Base-by-base conservation (phyloP, 768 basidiomycete genomes). In the Termitomyces sp. region DNA sequence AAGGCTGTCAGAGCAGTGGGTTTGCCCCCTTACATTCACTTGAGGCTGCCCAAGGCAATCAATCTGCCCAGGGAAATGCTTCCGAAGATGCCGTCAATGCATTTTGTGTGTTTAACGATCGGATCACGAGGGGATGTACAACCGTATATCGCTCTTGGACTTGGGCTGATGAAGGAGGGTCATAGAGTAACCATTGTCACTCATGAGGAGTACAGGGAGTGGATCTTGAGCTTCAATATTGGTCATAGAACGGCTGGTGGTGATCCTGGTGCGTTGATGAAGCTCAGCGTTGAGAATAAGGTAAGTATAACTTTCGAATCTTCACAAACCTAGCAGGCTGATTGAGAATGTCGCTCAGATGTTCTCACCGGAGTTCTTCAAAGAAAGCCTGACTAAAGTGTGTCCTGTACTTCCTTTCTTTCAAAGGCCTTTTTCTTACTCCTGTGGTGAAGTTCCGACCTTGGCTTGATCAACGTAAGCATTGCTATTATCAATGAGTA, bases 341-440 rank as follows among this genome's bases (percentile, higher is more conserved):
- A 29, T 8, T 11, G 51, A 50, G n/a, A 12, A 25, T 20, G 10
- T 25, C 32, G 5, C 65, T 10, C 25, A 85, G 85, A 88, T 88
- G 84, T 88, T 88, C 69, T 87, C 86, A 8, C 86, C 86, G 0
- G 85, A 86, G 20, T 89, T 87, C 66, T 88, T 89, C 78, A 86
- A 79, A 67, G 82, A 86, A 67, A 83, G 83, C 59, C 65, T 89
- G 5, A 75, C 76, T 3, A 79, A 84, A 64, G 83, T 83, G 61
- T 61, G 82, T 58, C 49, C 49, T 25, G 56, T 29, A 11, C 17
- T 14, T 17, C 36, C 4, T 10, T 42, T 60, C 32, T 7, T 55
- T 9, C n/a, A 14, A 11, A 11, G 46, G 2, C 9, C 20, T 52
- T 36, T 40, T 10, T n/a, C 40, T 57, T 46, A 37, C 36, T 64